These are phyloP conservation scores for Cornus florida DNA, from an alignment of 148 eudicot genomes.

Conservation along the genomic window DNA sequence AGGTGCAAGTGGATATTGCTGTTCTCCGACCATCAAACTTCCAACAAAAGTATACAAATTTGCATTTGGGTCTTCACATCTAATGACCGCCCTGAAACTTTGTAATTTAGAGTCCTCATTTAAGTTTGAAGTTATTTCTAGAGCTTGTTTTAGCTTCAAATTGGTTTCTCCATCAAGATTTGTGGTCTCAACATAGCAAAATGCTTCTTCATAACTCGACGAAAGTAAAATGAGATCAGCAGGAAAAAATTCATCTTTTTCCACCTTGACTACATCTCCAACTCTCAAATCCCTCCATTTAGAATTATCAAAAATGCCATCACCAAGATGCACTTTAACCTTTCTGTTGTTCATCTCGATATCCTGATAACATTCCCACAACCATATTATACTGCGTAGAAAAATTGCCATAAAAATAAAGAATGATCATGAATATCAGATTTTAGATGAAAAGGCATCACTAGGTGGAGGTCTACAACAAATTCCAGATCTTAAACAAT, in stretches of 20 bases:
- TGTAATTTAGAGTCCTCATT: constrained; percentile 45
- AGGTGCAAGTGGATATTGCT: constrained; percentile 44
- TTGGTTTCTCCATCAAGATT: constrained; percentile 77
- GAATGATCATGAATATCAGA: background rate
- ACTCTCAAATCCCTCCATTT: constrained; percentile 59
- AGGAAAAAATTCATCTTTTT: constrained; percentile 68
- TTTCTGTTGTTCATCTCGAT: constrained; percentile 52
- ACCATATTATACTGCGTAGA: background rate
- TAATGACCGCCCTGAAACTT: constrained; percentile 45
- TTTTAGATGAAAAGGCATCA: constrained; percentile 3
- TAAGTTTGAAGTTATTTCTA: constrained; percentile 42
- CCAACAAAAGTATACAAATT: constrained; percentile 64
- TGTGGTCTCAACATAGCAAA: constrained; percentile 74
- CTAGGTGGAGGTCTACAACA: background rate
- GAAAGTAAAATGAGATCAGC: constrained; percentile 65
- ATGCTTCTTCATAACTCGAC: constrained; percentile 63
- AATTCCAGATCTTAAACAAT: background rate
- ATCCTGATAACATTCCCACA: constrained; percentile 40
- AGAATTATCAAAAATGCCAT: constrained; percentile 39
- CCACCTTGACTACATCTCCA: constrained; percentile 64
- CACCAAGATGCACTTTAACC: constrained; percentile 36
- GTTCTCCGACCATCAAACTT: constrained; percentile 38
- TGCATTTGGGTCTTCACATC: constrained; percentile 78
- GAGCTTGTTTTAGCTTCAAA: constrained; percentile 60
- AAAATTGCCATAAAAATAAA: background rate